Percentiles rank a stretch among this genome's conserved stretches.
These are phyloP conservation scores for Wickerhamiella nectarea DNA, from an alignment of 805 yeast genomes.

Conservation along the genomic window DNA sequence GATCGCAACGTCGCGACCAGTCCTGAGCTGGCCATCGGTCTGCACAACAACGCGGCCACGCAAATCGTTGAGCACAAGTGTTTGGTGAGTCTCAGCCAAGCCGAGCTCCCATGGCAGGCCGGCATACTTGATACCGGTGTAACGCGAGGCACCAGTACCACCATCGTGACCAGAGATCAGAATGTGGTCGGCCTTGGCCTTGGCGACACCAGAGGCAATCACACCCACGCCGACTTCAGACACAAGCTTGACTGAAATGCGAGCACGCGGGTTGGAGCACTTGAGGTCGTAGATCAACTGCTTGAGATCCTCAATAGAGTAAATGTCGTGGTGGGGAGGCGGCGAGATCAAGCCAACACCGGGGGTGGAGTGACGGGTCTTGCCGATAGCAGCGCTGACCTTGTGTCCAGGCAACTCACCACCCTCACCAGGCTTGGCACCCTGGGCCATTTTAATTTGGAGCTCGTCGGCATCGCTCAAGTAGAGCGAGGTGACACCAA, in stretches of 20 bases:
- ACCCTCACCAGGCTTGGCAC: constrained; percentile 99
- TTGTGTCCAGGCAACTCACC: constrained; percentile 96
- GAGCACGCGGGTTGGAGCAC: constrained; percentile 93
- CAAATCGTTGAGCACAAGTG: constrained; percentile 85
- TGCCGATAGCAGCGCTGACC: constrained; percentile 77
- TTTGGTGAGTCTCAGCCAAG: constrained; percentile 95
- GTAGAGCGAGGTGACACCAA: constrained; percentile 93
- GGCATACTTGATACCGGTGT: constrained; percentile 94
- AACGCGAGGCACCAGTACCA: constrained; percentile 98
- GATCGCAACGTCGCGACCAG: constrained; percentile 93
- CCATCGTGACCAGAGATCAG: constrained; percentile 97
- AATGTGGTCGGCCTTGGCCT: constrained; percentile 95
- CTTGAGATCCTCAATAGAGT: constrained; percentile 94
- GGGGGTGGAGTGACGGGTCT: constrained; percentile 90
- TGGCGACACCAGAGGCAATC: constrained; percentile 97
- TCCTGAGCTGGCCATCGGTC: constrained; percentile 96
- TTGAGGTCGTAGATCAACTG: constrained; percentile 93
- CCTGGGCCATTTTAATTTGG: constrained; percentile 98
- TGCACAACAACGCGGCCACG: constrained; percentile 92
- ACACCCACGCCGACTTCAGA: constrained; percentile 99
- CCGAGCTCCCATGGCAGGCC: constrained; percentile 99
- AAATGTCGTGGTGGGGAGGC: constrained; percentile 97
- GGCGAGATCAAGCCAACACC: constrained; percentile 96
- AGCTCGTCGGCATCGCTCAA: constrained; percentile 93
- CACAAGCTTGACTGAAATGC: constrained; percentile 91